These are phyloP conservation scores for Rhizopus delemar DNA, from an alignment of 371 early-diverging fungal species.

Conservation along the genomic window DNA sequence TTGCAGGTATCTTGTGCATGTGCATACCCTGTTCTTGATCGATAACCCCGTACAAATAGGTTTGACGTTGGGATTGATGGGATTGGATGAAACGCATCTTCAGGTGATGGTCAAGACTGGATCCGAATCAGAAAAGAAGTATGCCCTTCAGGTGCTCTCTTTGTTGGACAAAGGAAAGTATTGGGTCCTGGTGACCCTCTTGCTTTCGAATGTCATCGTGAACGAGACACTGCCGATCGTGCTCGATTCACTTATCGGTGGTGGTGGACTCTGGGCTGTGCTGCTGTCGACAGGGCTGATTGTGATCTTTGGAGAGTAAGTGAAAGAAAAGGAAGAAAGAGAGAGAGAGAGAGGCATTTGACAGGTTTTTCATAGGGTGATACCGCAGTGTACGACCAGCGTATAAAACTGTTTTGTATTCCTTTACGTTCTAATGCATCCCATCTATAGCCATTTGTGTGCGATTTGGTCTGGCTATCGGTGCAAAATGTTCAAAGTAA, in stretches of 20 bases:
- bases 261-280: conserved; percentile 75
- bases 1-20: conserved; percentile 15
- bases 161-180: conserved; percentile 73
- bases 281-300: conserved; percentile 84
- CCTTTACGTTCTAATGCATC: neutral
- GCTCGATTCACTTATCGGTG: conserved; percentile 74
- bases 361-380: conserved; percentile 55
- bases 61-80: conserved; percentile 84
- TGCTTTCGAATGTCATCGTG: conserved; percentile 88
- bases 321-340: conserved; percentile 47
- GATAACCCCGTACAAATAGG: conserved; percentile 42
- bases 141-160: conserved; percentile 71
- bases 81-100: conserved; percentile 67
- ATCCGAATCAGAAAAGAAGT: conserved; percentile 58
- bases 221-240: conserved; percentile 95
- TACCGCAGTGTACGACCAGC: conserved; percentile 34
- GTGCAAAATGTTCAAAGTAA: conserved; percentile 70
- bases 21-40: neutral
- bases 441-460: conserved; percentile 53
- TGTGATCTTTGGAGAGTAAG: conserved; percentile 91
- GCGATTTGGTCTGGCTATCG: conserved; percentile 78
- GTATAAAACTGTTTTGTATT: neutral
- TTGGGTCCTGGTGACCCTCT: conserved; percentile 84
- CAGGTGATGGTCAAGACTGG: conserved; percentile 75
- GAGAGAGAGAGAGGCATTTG: neutral